Percentiles rank a stretch among this genome's conserved stretches.
phyloP scores from a whole-genome alignment of 2,329 filamentous ascomycete species.

The Diplodia seriata region DNA sequence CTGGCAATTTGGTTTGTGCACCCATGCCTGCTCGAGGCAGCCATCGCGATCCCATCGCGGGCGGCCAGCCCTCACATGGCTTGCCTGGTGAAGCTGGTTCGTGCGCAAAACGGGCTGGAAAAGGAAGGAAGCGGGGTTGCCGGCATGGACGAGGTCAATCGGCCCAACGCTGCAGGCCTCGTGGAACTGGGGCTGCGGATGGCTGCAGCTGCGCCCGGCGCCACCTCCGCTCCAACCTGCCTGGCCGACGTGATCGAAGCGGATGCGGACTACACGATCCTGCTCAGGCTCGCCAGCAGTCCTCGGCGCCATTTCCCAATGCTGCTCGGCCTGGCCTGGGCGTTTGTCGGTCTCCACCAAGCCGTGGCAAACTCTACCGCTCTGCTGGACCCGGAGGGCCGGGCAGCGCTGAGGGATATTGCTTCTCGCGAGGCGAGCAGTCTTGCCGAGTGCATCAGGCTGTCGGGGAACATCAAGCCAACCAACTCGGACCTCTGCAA shows the following conservation, averaged over 20 bases:
- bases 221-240: conserved; percentile 34
- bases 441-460: not conserved
- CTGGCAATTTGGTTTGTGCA: conserved; percentile 51
- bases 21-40: conserved; percentile 47
- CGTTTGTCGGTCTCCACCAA: conserved; percentile 3
- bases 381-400: not conserved
- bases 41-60: conserved; percentile 47
- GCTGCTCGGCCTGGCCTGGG: conserved; percentile 2
- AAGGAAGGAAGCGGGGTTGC: conserved; percentile 46
- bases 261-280: not conserved
- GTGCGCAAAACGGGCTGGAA: conserved; percentile 51
- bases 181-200: conserved; percentile 45
- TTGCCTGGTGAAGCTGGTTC: conserved; percentile 49
- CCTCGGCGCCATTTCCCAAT: not conserved
- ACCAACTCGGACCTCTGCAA: not conserved
- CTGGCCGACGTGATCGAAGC: conserved; percentile 37
- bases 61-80: conserved; percentile 45
- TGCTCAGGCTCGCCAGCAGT: not conserved
- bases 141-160: conserved; percentile 51
- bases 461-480: not conserved
- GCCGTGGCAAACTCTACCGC: not conserved
- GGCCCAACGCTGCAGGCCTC: conserved; percentile 42
- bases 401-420: not conserved
- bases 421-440: not conserved
- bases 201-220: conserved; percentile 36